Conservation (phyloP, 768 basidiomycete genomes). For the Amanita rimosa region DNA sequence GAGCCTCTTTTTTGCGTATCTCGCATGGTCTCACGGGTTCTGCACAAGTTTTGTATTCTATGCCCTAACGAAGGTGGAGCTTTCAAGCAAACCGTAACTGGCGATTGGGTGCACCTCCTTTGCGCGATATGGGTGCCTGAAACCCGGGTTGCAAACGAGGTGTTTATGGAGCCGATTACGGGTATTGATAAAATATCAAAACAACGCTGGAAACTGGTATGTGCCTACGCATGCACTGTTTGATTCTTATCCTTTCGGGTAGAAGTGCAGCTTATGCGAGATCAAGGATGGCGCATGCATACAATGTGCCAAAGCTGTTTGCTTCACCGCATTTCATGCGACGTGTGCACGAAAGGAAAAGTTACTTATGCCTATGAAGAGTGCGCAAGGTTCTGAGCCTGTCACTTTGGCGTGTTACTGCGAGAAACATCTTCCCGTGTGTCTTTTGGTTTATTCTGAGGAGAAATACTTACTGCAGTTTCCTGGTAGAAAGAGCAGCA, state of each 20-base stretch:
- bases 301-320: slow-evolving; percentile 84
- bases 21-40: not conserved
- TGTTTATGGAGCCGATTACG: slow-evolving; percentile 97
- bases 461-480: not conserved
- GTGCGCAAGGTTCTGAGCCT: slow-evolving; percentile 62
- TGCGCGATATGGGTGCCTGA: slow-evolving; percentile 99
- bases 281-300: slow-evolving; percentile 75
- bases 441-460: slow-evolving; percentile 14
- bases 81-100: slow-evolving; percentile 91
- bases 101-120: slow-evolving; percentile 92
- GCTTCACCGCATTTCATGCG: slow-evolving; percentile 89
- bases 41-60: slow-evolving; percentile 71
- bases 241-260: not conserved
- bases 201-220: slow-evolving; percentile 86
- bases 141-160: slow-evolving; percentile 83
- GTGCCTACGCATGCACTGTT: slow-evolving; percentile 15
- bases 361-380: slow-evolving; percentile 80
- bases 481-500: slow-evolving; percentile 52
- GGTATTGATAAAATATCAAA: slow-evolving; percentile 83
- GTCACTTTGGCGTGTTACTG: slow-evolving; percentile 73
- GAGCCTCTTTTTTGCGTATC: slow-evolving; percentile 16
- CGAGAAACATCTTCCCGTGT: slow-evolving; percentile 83
- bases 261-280: slow-evolving; percentile 41
- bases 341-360: slow-evolving; percentile 89
- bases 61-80: slow-evolving; percentile 97